Evolutionary conservation across 2,329 filamentous ascomycete species (phyloP).

Genomic region (Thielaviopsis ethacetica): DNA sequence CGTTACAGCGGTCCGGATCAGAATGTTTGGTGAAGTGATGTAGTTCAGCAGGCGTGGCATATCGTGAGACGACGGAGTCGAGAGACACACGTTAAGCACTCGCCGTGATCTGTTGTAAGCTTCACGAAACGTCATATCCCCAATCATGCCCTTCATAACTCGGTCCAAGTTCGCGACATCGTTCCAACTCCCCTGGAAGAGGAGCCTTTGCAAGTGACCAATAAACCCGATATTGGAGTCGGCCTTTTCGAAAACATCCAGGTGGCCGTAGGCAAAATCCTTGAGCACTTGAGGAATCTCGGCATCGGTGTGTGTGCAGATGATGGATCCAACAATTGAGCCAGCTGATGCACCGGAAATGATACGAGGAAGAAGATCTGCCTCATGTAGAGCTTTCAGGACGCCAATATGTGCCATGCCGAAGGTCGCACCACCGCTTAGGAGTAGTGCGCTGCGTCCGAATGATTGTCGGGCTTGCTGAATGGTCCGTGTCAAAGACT

Average conservation of each 20-base stretch:
- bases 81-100: constrained; percentile 89
- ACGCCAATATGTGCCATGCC: constrained; percentile 89
- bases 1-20: constrained; percentile 94
- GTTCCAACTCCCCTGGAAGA: constrained; percentile 72
- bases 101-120: constrained; percentile 87
- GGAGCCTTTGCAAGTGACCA: constrained; percentile 51
- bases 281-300: constrained; percentile 56
- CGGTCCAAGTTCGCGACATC: constrained; percentile 67
- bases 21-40: constrained; percentile 79
- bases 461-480: constrained; percentile 62
- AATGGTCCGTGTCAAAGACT: constrained; percentile 48
- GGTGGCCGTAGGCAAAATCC: constrained; percentile 61
- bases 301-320: constrained; percentile 63
- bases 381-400: constrained; percentile 62
- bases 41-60: constrained; percentile 80
- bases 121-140: constrained; percentile 88
- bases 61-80: constrained; percentile 73
- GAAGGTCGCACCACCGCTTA: constrained; percentile 78
- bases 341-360: constrained; percentile 79
- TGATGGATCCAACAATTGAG: constrained; percentile 67
- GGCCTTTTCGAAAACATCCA: constrained; percentile 60
- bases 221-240: constrained; percentile 31
- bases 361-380: constrained; percentile 62
- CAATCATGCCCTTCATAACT: constrained; percentile 67
- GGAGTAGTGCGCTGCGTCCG: constrained; percentile 64